Percentiles rank a stretch among this genome's conserved stretches.
These are phyloP conservation scores for Mangifera indica DNA, from an alignment of 345 rosid species.

Conservation along the genomic window DNA sequence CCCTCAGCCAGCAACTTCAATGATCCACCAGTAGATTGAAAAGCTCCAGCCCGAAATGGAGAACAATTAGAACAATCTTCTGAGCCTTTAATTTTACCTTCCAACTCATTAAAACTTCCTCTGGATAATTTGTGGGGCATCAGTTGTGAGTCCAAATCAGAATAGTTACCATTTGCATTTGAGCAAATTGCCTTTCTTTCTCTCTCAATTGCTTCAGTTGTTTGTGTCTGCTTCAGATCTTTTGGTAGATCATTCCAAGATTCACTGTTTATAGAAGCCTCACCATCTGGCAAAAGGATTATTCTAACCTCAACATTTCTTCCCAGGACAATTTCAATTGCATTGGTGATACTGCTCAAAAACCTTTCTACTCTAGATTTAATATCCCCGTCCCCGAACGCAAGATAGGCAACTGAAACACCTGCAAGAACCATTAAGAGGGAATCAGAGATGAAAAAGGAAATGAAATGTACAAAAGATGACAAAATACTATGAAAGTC, in stretches of 20 bases:
- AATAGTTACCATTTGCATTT: constrained; percentile 29
- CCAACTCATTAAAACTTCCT: constrained; percentile 42
- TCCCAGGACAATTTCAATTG: constrained; percentile 79
- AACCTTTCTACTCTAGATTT: constrained; percentile 89
- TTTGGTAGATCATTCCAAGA: constrained; percentile 22
- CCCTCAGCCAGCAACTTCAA: constrained; percentile 38
- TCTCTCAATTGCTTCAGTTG: constrained; percentile 32
- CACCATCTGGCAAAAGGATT: constrained; percentile 58
- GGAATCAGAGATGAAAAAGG: neutral
- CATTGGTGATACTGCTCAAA: constrained; percentile 89
- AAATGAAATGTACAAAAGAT: neutral
- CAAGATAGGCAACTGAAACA: constrained; percentile 68
- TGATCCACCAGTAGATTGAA: constrained; percentile 32
- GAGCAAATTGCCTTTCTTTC: constrained; percentile 33
- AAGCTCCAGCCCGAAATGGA: constrained; percentile 24
- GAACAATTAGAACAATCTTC: constrained; percentile 30
- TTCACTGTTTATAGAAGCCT: constrained; percentile 32
- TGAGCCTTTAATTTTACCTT: constrained; percentile 36
- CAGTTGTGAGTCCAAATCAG: constrained; percentile 32
- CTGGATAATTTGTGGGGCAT: constrained; percentile 37
- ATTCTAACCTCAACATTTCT: constrained; percentile 84
- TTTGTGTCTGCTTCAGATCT: constrained; percentile 32
- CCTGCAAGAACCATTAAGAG: constrained; percentile 47
- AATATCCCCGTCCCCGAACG: constrained; percentile 61
- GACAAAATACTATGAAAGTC: neutral